Evolutionary conservation across 2,329 filamentous ascomycete genomes (phyloP).

Genomic region (Magnaporthales sp.): DNA sequence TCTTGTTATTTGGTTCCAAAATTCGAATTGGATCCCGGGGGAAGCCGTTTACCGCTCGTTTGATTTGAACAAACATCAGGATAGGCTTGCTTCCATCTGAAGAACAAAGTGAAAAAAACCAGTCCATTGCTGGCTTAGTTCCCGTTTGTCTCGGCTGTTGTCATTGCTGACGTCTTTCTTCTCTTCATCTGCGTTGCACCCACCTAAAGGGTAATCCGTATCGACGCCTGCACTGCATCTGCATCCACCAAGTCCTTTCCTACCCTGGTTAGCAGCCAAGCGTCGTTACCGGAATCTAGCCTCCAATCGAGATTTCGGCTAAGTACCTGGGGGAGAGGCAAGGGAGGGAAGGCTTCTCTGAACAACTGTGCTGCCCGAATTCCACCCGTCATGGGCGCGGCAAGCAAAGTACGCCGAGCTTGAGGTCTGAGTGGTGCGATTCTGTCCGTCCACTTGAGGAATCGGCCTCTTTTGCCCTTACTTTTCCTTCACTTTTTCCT

Average conservation of each 20-base stretch:
- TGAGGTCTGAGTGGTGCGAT: background rate
- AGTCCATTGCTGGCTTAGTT: background rate
- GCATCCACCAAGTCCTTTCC: background rate
- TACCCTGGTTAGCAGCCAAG: background rate
- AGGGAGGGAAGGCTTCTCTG: background rate
- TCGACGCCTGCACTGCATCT: background rate
- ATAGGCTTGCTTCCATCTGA: background rate
- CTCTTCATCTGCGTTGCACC: background rate
- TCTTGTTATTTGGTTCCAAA: background rate
- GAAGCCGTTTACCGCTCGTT: too few species aligned
- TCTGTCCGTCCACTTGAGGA: background rate
- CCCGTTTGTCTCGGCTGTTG: background rate
- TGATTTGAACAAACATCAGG: too few species aligned
- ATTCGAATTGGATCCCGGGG: background rate
- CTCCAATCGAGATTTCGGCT: background rate
- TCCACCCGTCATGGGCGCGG: background rate
- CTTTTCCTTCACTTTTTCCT: background rate
- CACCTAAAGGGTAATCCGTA: background rate
- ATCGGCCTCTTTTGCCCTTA: background rate
- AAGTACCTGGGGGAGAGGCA: background rate
- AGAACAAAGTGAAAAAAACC: background rate
- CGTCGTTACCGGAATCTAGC: background rate
- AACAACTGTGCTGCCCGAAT: background rate
- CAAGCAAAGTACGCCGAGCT: background rate
- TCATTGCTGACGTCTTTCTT: background rate